A percentile compares a stretch with the other conserved stretches of the same genome.
These are phyloP conservation scores for Cicer pinnatifidum DNA, from an alignment of 306 rosid genomes.

Conservation along the genomic window DNA sequence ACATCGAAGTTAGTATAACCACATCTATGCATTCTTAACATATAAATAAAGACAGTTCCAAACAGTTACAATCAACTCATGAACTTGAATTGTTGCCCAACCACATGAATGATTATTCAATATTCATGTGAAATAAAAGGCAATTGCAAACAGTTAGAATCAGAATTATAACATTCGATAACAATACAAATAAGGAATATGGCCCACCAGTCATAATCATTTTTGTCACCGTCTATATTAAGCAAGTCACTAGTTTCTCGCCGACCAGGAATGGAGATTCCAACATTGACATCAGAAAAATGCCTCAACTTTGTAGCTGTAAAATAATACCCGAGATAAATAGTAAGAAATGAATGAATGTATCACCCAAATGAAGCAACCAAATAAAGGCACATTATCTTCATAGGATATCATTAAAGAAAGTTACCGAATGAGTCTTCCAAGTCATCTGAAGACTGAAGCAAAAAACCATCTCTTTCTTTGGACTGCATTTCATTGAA, in stretches of 20 bases:
- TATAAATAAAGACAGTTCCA: slow-evolving; percentile 2
- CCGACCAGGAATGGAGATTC: slow-evolving; percentile 66
- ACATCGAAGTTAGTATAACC: slow-evolving; percentile 10
- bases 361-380: slow-evolving; percentile 43
- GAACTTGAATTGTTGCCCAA: slow-evolving; percentile 25
- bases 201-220: slow-evolving; percentile 83
- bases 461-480: slow-evolving; percentile 77
- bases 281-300: slow-evolving; percentile 69
- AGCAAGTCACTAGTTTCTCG: slow-evolving; percentile 78
- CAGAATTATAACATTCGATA: slow-evolving; percentile 16
- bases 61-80: not conserved
- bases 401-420: slow-evolving; percentile 34
- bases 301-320: slow-evolving; percentile 73
- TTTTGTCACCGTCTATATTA: slow-evolving; percentile 70
- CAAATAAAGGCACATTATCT: slow-evolving; percentile 1
- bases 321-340: slow-evolving; percentile 42
- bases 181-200: slow-evolving; percentile 8
- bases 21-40: not conserved
- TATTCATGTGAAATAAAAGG: not conserved
- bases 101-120: not conserved
- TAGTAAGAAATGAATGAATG: slow-evolving; percentile 25
- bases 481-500: slow-evolving; percentile 75
- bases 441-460: slow-evolving; percentile 71
- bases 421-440: slow-evolving; percentile 74
- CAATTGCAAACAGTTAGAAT: slow-evolving; percentile 3